These are phyloP conservation scores for Phytophthora melonis DNA, from an alignment of 352 stramenopile species.

Conservation along the genomic window DNA sequence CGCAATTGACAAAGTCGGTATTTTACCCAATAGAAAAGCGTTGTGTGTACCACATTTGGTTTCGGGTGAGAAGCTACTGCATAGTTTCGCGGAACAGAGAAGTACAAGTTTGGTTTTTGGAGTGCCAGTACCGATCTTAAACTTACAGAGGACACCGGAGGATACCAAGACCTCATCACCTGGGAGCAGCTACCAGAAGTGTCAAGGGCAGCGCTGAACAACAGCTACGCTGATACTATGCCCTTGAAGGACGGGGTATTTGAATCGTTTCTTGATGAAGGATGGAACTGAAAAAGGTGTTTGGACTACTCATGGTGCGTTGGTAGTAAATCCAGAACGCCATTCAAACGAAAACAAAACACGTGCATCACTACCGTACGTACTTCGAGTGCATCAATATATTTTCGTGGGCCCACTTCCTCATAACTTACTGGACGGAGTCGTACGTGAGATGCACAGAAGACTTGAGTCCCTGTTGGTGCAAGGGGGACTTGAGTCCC, in stretches of 20 bases:
- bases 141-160: not conserved
- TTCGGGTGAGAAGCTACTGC: too few relatives aligned
- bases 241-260: not conserved
- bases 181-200: not conserved
- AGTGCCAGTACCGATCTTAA: not conserved
- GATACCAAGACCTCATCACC: not conserved
- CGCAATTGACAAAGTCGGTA: too few relatives aligned
- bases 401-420: not conserved
- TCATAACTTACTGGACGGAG: conserved; percentile 17
- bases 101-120: not conserved
- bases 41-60: too few relatives aligned
- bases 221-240: not conserved
- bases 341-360: not conserved
- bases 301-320: not conserved
- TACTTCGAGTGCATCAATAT: not conserved
- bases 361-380: not conserved
- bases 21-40: too few relatives aligned
- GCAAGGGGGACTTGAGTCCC: conserved; percentile 29
- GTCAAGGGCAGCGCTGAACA: not conserved
- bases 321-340: not conserved
- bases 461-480: conserved; percentile 20
- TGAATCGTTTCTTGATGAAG: not conserved
- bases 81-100: too few relatives aligned
- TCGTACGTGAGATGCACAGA: conserved; percentile 29
- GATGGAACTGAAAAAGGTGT: not conserved